These are phyloP conservation scores for Fusarium sp. DNA, from an alignment of 2,329 filamentous ascomycete species.

Conservation along the genomic window DNA sequence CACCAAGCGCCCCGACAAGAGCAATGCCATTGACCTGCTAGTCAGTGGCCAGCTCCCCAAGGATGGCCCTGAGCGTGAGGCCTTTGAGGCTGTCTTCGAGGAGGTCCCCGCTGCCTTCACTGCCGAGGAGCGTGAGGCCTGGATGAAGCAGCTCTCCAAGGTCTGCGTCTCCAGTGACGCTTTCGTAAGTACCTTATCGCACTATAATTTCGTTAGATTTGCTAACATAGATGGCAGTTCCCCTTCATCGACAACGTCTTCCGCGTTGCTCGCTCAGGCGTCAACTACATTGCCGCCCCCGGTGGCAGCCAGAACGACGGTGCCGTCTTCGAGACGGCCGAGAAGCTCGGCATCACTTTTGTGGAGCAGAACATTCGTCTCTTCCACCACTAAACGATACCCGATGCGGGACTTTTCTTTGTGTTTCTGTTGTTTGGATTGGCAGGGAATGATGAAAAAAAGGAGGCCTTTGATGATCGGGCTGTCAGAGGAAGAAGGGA, in stretches of 20 bases:
- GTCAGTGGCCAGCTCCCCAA: constrained; percentile 89
- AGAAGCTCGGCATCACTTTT: constrained; percentile 91
- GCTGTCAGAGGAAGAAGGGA: background rate
- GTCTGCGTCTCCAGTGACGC: constrained; percentile 94
- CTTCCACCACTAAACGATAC: constrained; percentile 38
- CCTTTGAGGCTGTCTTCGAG: constrained; percentile 90
- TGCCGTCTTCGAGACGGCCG: constrained; percentile 84
- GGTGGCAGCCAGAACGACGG: constrained; percentile 87
- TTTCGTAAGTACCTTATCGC: constrained; percentile 70
- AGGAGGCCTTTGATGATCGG: background rate
- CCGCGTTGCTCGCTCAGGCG: constrained; percentile 84
- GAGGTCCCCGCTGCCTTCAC: constrained; percentile 85
- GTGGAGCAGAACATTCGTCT: constrained; percentile 87
- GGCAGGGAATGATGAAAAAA: background rate
- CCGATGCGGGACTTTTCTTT: constrained; percentile 20
- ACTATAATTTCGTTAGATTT: background rate
- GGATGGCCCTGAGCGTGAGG: constrained; percentile 80
- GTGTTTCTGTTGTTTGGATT: background rate
- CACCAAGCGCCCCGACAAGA: constrained; percentile 95
- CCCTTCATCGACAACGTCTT: constrained; percentile 99
- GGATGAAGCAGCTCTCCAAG: constrained; percentile 80
- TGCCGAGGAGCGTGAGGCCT: constrained; percentile 80
- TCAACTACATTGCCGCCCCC: constrained; percentile 94
- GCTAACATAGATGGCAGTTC: constrained; percentile 66
- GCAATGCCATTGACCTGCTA: constrained; percentile 95